These are phyloP conservation scores for Hanseniaspora meyeri DNA, from an alignment of 805 yeast genomes.

Conservation along the genomic window DNA sequence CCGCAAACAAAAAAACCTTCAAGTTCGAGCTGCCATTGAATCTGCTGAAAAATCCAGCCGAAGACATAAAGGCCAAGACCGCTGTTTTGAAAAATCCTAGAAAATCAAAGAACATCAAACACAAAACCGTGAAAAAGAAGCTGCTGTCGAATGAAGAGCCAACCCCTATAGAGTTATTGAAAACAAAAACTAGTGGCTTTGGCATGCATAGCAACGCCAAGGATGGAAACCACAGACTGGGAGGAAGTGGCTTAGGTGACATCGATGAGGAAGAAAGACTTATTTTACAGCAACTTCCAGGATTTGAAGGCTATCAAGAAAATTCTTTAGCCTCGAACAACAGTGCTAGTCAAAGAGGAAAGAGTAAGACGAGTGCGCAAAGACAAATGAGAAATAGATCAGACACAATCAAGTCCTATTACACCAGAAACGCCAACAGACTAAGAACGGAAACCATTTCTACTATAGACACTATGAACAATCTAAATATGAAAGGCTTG, in stretches of 20 bases:
- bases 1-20: slow-evolving; percentile 25
- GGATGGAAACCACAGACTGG: slow-evolving; percentile 16
- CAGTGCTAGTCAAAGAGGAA: slow-evolving; percentile 25
- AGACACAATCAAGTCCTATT: slow-evolving; percentile 26
- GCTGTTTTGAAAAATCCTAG: background rate
- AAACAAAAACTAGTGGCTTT: slow-evolving; percentile 1
- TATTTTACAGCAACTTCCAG: slow-evolving; percentile 25
- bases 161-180: slow-evolving; percentile 20
- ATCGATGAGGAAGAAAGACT: slow-evolving; percentile 20
- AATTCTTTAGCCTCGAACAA: slow-evolving; percentile 20
- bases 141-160: slow-evolving; percentile 26
- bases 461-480: slow-evolving; percentile 4
- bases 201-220: slow-evolving; percentile 6
- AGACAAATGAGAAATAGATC: slow-evolving; percentile 17
- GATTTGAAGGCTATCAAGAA: slow-evolving; percentile 29
- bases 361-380: background rate
- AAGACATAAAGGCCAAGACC: slow-evolving; percentile 23
- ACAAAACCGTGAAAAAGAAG: slow-evolving; percentile 28
- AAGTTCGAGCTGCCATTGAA: slow-evolving; percentile 22
- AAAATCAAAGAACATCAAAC: slow-evolving; percentile 21
- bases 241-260: background rate
- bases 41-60: slow-evolving; percentile 28
- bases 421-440: slow-evolving; percentile 23
- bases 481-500: background rate
- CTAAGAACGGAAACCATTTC: slow-evolving; percentile 21